A percentile compares a stretch with the other conserved stretches of the same genome.
Conservation (phyloP, 176 grass and related monocot genomes). For the Guadua angustifolia region DNA sequence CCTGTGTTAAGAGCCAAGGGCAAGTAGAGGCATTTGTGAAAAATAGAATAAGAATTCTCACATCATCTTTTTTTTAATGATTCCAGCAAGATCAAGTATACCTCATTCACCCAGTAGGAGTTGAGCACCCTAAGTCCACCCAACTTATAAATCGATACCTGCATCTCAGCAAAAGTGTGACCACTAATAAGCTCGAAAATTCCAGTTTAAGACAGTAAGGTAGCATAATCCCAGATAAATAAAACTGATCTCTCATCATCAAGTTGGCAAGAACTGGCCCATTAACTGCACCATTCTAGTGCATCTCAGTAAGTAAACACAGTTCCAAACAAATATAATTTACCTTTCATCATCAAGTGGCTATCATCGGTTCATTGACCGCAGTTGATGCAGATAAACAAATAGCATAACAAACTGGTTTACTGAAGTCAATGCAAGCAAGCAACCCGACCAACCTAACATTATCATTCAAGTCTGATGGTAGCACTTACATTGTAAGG, state of each 20-base stretch:
- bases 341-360: background rate
- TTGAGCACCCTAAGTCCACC: constrained; percentile 89
- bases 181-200: background rate
- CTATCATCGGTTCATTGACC: background rate
- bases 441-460: background rate
- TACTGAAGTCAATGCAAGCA: constrained; percentile 1
- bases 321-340: constrained; percentile 15
- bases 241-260: background rate
- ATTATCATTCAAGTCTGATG: background rate
- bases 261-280: background rate
- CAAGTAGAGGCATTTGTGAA: background rate
- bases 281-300: constrained; percentile 8
- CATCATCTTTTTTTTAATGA: too few species aligned
- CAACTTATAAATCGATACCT: too few species aligned
- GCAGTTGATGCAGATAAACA: constrained; percentile 25
- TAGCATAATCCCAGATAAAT: constrained; percentile 5
- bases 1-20: constrained; percentile 14
- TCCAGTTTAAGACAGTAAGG: background rate
- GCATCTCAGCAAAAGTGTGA: too few species aligned
- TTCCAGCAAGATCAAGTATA: constrained; percentile 16
- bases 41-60: background rate
- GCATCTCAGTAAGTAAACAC: background rate
- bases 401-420: background rate
- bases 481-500: constrained; percentile 90
- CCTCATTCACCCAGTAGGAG: constrained; percentile 95